Conservation (phyloP, 768 basidiomycete genomes). For the Coprinopsis sp. region DNA sequence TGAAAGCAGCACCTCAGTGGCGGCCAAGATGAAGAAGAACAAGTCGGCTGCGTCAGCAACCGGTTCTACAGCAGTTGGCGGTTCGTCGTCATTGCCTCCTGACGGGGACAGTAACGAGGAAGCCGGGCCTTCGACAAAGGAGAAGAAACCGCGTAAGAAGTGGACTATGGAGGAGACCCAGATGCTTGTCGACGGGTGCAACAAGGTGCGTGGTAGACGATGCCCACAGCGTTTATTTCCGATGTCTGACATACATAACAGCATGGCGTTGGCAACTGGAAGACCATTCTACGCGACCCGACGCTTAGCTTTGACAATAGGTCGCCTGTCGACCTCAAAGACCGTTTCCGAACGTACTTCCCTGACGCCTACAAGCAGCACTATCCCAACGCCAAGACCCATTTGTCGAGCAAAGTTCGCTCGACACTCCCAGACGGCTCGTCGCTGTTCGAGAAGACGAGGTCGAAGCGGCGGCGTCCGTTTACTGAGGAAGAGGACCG, state of each 20-base stretch:
- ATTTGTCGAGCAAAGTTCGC: slow-evolving; percentile 77
- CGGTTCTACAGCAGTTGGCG: too few relatives aligned
- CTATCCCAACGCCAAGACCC: slow-evolving; percentile 88
- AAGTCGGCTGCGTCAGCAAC: not conserved
- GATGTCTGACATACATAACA: slow-evolving; percentile 28
- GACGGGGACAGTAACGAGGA: slow-evolving; percentile 8
- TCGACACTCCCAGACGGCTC: slow-evolving; percentile 81
- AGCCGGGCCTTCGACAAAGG: slow-evolving; percentile 51
- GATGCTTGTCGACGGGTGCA: slow-evolving; percentile 85
- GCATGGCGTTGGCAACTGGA: slow-evolving; percentile 94
- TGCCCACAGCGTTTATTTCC: slow-evolving; percentile 6
- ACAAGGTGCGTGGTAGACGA: slow-evolving; percentile 53
- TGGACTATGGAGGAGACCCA: slow-evolving; percentile 83
- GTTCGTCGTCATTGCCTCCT: slow-evolving; percentile 17
- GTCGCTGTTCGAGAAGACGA: slow-evolving; percentile 80
- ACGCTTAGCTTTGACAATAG: slow-evolving; percentile 73
- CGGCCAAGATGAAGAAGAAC: slow-evolving; percentile 33
- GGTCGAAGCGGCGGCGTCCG: slow-evolving; percentile 79
- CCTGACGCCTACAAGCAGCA: slow-evolving; percentile 88
- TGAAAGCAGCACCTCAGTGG: not conserved
- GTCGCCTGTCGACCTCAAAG: slow-evolving; percentile 90
- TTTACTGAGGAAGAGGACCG: slow-evolving; percentile 85
- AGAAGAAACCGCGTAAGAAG: slow-evolving; percentile 81
- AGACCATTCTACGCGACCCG: slow-evolving; percentile 81
- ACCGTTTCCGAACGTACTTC: slow-evolving; percentile 91